Evolutionary conservation across 805 yeast genomes (phyloP).

Genomic region (Phaffomyces opuntiae): DNA sequence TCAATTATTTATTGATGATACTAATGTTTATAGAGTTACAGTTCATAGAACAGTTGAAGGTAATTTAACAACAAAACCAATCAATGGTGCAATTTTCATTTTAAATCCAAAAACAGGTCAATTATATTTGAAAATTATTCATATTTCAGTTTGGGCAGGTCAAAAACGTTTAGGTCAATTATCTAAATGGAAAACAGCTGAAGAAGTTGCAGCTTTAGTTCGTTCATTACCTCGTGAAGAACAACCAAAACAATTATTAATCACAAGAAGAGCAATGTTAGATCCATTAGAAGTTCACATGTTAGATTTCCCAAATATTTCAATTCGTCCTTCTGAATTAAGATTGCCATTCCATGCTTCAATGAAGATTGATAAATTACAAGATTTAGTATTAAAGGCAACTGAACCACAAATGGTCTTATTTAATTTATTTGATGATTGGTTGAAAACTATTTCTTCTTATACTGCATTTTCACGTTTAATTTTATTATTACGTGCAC

Average conservation of each 20-base stretch:
- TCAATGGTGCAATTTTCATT: slow-evolving; percentile 88
- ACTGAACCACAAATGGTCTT: slow-evolving; percentile 90
- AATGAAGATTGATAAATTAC: slow-evolving; percentile 70
- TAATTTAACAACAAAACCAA: slow-evolving; percentile 83
- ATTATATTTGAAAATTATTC: slow-evolving; percentile 79
- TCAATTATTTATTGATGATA: slow-evolving; percentile 86
- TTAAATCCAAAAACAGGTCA: slow-evolving; percentile 90
- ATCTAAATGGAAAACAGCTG: slow-evolving; percentile 98
- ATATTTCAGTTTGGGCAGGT: slow-evolving; percentile 95
- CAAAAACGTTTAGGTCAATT: slow-evolving; percentile 89
- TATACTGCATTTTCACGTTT: slow-evolving; percentile 92
- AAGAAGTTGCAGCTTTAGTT: slow-evolving; percentile 87
- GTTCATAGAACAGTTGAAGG: slow-evolving; percentile 92
- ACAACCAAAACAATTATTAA: slow-evolving; percentile 89
- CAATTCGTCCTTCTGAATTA: slow-evolving; percentile 83
- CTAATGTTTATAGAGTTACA: slow-evolving; percentile 88
- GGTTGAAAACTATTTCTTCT: slow-evolving; percentile 78
- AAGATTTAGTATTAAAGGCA: slow-evolving; percentile 75
- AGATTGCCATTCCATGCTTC: slow-evolving; percentile 87
- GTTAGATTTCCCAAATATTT: slow-evolving; percentile 91
- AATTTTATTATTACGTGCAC: slow-evolving; percentile 72
- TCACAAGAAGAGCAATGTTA: slow-evolving; percentile 81
- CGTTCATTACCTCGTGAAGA: slow-evolving; percentile 88
- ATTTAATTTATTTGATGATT: slow-evolving; percentile 89
- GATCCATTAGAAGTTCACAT: slow-evolving; percentile 96